phyloP scores from a whole-genome alignment of 2,329 filamentous ascomycete species.

The Monilinia laxa region DNA sequence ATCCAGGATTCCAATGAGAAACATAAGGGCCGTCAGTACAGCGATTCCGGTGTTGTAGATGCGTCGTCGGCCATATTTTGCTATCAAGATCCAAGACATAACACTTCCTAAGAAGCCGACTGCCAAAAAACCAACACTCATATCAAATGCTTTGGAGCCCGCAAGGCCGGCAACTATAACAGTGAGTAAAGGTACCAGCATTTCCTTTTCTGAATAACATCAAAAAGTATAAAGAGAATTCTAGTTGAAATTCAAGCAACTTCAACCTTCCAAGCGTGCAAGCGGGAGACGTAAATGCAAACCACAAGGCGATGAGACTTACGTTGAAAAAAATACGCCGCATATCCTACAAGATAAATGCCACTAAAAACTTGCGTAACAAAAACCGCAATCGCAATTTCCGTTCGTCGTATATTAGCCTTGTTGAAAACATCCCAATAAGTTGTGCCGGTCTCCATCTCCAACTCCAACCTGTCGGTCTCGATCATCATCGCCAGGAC shows the following conservation, averaged over 20 bases:
- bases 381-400: slow-evolving; percentile 55
- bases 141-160: slow-evolving; percentile 55
- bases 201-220: neutral
- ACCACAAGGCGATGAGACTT: slow-evolving; percentile 17
- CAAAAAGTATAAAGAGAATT: neutral
- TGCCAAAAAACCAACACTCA: slow-evolving; percentile 62
- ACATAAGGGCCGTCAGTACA: slow-evolving; percentile 52
- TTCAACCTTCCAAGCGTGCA: neutral
- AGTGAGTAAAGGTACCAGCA: neutral
- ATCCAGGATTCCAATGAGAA: slow-evolving; percentile 45
- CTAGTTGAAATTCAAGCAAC: neutral
- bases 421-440: slow-evolving; percentile 55
- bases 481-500: slow-evolving; percentile 54
- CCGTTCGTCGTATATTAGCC: slow-evolving; percentile 52
- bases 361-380: slow-evolving; percentile 61
- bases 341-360: slow-evolving; percentile 63
- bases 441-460: slow-evolving; percentile 44
- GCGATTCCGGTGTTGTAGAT: slow-evolving; percentile 61
- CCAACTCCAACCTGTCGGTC: slow-evolving; percentile 54
- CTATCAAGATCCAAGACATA: slow-evolving; percentile 64
- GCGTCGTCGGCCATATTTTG: slow-evolving; percentile 59
- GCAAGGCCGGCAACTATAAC: slow-evolving; percentile 56
- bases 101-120: slow-evolving; percentile 62
- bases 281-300: neutral
- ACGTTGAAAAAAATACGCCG: slow-evolving; percentile 57